phyloP scores from a whole-genome alignment of 2,329 filamentous ascomycete genomes.

The Apiospora kogelbergensis region DNA sequence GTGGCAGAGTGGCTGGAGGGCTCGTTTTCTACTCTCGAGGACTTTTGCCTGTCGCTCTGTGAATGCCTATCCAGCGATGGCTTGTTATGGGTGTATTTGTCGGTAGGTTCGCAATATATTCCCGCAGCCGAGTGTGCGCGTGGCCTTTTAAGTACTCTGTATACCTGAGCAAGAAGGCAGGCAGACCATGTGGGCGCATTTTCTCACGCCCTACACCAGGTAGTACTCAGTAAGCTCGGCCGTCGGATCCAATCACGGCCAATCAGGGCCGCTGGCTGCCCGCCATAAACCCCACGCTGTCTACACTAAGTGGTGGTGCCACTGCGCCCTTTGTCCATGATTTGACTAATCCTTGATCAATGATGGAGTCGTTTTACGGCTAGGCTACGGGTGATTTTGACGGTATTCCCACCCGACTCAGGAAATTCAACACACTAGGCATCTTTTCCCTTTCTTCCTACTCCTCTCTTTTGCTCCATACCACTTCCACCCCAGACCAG shows the following conservation, averaged over 20 bases:
- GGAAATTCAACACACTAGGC: background rate
- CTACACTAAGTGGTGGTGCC: background rate
- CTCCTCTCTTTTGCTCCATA: slow-evolving; percentile 3
- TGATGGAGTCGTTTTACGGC: background rate
- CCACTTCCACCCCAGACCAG: background rate
- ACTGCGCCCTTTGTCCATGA: slow-evolving; percentile 1
- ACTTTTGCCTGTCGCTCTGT: background rate
- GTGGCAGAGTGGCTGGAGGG: background rate
- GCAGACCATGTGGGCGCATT: background rate
- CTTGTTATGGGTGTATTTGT: background rate
- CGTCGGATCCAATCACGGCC: background rate
- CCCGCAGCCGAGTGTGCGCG: background rate
- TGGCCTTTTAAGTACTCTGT: background rate
- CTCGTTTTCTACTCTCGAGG: background rate
- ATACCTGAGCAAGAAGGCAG: background rate
- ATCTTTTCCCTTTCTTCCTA: background rate
- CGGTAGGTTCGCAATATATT: background rate
- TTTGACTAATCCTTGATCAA: slow-evolving; percentile 4
- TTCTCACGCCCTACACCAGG: background rate
- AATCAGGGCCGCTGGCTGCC: background rate
- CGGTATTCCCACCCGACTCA: background rate
- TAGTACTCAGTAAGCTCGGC: background rate
- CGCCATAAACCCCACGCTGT: background rate
- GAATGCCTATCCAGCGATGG: background rate
- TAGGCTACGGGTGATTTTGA: background rate